Evolutionary conservation across 2,329 filamentous ascomycete species (phyloP), one percentile per base, ranked within the genome.

Genomic region (Cladophialophora immunda): DNA sequence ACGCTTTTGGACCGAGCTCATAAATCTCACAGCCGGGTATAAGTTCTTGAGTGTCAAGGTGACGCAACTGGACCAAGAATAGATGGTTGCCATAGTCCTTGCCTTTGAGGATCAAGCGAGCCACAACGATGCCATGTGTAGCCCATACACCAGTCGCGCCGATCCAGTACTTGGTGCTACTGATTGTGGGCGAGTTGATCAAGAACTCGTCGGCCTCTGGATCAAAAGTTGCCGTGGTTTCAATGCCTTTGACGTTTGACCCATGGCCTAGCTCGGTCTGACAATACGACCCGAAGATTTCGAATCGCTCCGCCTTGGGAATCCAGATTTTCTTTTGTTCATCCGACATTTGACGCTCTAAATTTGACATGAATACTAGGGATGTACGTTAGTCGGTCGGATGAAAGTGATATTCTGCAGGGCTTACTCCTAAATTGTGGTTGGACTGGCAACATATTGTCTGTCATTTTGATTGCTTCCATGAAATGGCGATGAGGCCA

Each of bases 251-350:
- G 13, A 77, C 73, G 55, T 73, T 72, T 19, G 73, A 75, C 29
- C 76, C 76, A 69, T 78, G 76, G n/a, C 73, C 74, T 8, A 78
- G 68, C 63, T 78, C 76, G 0, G 76, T 77, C 62, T 78, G 76
- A 2, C 67, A 64, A 59, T 76, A 77, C 8, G 71, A 73, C 27
- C 76, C 75, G 29, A 74, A 70, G 32, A 76, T 76, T 58, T 74
- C 72, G 54, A 72, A 69, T 25, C 66, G 60, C 50, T 72, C 68
- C 13, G 71, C 71, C 58, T 71, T 73, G 15, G 73, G 73, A 11
- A 74, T 65, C 73, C 73, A 74, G 27, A 70, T 69, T 11, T 65
- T 65, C 41, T 72, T 70, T 52, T 74, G 73, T 62, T 73, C 72
- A 45, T 72, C 67, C 25, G 67, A 70, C 71, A 73, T 73, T 50